Evolutionary conservation across 257 asterid genomes (phyloP), one percentile per base, ranked within the genome.

Genomic region (Gardenia jasminoides): DNA sequence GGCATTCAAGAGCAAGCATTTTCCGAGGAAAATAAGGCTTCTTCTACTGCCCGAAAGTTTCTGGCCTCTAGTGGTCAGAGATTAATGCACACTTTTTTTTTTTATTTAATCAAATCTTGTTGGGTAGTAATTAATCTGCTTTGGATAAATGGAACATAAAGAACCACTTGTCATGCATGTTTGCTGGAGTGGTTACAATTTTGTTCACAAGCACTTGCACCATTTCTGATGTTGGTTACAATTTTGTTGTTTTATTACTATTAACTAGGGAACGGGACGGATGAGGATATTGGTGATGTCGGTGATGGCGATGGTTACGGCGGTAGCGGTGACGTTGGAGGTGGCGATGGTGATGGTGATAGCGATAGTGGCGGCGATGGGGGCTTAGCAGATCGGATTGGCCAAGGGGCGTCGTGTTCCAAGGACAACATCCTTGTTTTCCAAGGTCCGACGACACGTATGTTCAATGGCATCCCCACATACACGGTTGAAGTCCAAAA

Each of bases 401-500:
- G 91, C 0, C 50, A 24, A 7, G 39, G 22, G 9, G 0, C 65
- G 9, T 0, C 65, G 1, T 91, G 96, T 56, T 82, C 94, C 1
- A 83, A 82, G 58, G 88, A 84, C 24, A 76, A 62, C 85, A 88
- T 93, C 54, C 58, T 80, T 0, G 72, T 93, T 10, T 73, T 39
- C 70, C 98, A 93, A 76, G 92, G 90, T 0, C 68, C 76, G 1
- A 82, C 91, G 0, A 0, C 84, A 0, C 92, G 95, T 0, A 85
- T 90, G 9, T 92, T 93, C 0, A 91, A 72, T 61, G 98, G 98
- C 26, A 91, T 93, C 22, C 98, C 98, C 0, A 92, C 94, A 0
- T 92, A 91, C 87, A 81, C 87, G 0, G 97, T 90, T 5, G 75
- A 82, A 1, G 67, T 93, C 15, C 74, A 78, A 78, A 92, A 92